Evolutionary conservation across 352 stramenopile species (phyloP).

Genomic region (Phytopythium montanum): DNA sequence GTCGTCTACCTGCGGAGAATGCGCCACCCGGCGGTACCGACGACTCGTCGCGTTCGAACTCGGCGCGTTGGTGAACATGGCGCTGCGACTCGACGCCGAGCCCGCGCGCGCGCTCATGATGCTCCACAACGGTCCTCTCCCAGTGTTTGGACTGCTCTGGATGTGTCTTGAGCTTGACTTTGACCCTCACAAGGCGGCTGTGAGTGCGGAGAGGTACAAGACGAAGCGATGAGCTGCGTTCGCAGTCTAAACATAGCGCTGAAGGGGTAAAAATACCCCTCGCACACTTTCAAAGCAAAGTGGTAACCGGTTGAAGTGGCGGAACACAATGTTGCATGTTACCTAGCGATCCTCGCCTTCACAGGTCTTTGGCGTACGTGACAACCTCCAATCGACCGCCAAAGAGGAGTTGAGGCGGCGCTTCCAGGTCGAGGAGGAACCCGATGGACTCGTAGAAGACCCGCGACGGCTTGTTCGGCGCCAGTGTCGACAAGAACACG

Average conservation of each 20-base stretch:
- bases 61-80: background rate
- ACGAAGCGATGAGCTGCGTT: background rate
- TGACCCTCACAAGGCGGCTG: background rate
- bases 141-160: background rate
- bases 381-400: slow-evolving; percentile 12
- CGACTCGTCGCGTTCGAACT: slow-evolving; percentile 24
- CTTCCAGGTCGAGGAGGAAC: slow-evolving; percentile 12
- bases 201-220: background rate
- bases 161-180: background rate
- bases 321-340: background rate
- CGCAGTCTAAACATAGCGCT: slow-evolving; percentile 2
- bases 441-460: slow-evolving; percentile 17
- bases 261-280: background rate
- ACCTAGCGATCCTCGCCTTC: background rate
- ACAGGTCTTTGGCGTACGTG: slow-evolving; percentile 18
- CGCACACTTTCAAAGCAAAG: background rate
- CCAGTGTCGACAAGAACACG: slow-evolving; percentile 17
- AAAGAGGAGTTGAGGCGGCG: slow-evolving; percentile 11
- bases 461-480: slow-evolving; percentile 6
- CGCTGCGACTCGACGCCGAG: slow-evolving; percentile 26
- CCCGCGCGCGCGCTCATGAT: slow-evolving; percentile 25
- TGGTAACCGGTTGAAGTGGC: background rate
- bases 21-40: slow-evolving; percentile 57
- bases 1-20: slow-evolving; percentile 65
- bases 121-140: background rate